Base-by-base conservation (phyloP, 2,329 filamentous ascomycete species). In the Bertia moriformis region DNA sequence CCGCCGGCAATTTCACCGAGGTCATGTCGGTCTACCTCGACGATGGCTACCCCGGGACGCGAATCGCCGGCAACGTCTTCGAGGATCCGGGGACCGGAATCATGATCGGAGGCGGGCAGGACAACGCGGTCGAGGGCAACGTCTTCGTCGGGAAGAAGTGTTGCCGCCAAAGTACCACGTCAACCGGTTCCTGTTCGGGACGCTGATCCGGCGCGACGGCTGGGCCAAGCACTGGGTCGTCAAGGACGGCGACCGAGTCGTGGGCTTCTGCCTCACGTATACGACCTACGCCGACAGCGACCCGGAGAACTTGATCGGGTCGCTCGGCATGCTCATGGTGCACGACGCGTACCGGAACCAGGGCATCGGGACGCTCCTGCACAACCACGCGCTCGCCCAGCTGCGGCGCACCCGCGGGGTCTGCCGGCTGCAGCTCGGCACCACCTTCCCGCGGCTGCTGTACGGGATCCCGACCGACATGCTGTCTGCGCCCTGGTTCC, bases 231-330 rank as follows among this genome's bases (percentile, higher is more conserved):
- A 77, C 51, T 72, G 71, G 44, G 56, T 73, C 19, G 68, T 75
- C 19, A 63, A 64, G 38, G 61, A 68, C n/a, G 51, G 51, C 4
- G 57, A 60, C 24, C n/a, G n/a, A n/a, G 46, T 71, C 18, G 49
- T 77, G 27, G 73, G 71, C 0, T 76, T 77, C 44, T 76, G 71
- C 47, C 71, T 71, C 7, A 75, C 71, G 5, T 77, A 71, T 48
- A 68, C 71, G 19, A 72, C 67, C 3, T 75, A 70, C 50, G 62
- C 66, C 36, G 67, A 73, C 44, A 64, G 63, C 44, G 64, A 60
- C 29, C 63, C 61, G 15, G 66, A 72, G 44, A 61, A 61, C 22
- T 56, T 74, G 30, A 60, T 76, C 37, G 73, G 71, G 5, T 76
- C 69, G 3, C 49, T 78, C 20, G 71, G 71, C 10, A 53, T 65